Evolutionary conservation across 1,284 basidiomycete species (phyloP).

Genomic region (Heliocybe sulcata): DNA sequence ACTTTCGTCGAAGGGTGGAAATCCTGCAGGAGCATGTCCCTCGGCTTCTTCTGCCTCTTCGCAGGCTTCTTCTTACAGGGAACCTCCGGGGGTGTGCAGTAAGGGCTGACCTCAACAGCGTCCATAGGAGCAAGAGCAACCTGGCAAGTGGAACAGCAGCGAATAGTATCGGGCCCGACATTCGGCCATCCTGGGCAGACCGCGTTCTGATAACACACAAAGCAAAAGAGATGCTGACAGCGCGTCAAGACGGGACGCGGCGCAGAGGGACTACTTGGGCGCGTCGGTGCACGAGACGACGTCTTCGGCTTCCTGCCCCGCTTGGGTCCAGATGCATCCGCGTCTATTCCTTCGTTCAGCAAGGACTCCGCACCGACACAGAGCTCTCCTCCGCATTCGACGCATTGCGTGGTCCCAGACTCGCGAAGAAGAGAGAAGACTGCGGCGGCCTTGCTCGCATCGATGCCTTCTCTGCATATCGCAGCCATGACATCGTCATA

Average conservation of each 20-base stretch:
- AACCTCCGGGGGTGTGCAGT: slow-evolving; percentile 31
- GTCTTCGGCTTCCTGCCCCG: slow-evolving; percentile 56
- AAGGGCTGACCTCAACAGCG: slow-evolving; percentile 70
- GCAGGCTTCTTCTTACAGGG: slow-evolving; percentile 52
- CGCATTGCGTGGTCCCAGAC: slow-evolving; percentile 81
- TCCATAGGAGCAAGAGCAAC: slow-evolving; percentile 55
- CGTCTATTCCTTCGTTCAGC: slow-evolving; percentile 35
- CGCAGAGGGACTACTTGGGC: slow-evolving; percentile 57
- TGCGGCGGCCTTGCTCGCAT: slow-evolving; percentile 62
- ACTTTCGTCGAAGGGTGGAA: slow-evolving; percentile 84
- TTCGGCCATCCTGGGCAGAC: slow-evolving; percentile 80
- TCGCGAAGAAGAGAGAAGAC: slow-evolving; percentile 82
- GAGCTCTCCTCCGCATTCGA: slow-evolving; percentile 81
- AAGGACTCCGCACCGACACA: slow-evolving; percentile 40
- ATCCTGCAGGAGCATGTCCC: slow-evolving; percentile 40
- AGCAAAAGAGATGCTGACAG: slow-evolving; percentile 91
- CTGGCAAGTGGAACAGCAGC: slow-evolving; percentile 74
- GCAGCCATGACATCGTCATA: slow-evolving; percentile 74
- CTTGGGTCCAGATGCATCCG: slow-evolving; percentile 41
- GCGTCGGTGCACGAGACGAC: slow-evolving; percentile 57
- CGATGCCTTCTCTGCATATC: slow-evolving; percentile 82
- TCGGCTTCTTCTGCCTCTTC: slow-evolving; percentile 67
- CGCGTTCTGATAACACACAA: slow-evolving; percentile 70
- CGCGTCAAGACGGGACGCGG: slow-evolving; percentile 73
- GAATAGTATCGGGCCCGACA: slow-evolving; percentile 44